Percentiles rank a stretch among this genome's conserved stretches.
Evolutionary conservation across 1,284 basidiomycete genomes (phyloP).

Genomic region (Vanrija sp.): DNA sequence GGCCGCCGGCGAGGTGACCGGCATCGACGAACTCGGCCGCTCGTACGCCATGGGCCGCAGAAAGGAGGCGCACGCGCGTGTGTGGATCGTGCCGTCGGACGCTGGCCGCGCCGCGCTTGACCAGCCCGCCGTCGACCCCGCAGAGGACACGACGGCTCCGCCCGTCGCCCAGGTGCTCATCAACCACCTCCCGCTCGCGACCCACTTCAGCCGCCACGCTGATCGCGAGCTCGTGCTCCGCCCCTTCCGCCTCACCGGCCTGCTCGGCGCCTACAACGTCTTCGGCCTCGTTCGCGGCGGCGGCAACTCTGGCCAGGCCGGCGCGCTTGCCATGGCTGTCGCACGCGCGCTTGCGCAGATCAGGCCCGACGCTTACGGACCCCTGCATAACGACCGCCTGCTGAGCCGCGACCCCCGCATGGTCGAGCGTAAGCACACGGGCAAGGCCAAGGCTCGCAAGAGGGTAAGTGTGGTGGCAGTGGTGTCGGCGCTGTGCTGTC

Average conservation of each 20-base stretch:
- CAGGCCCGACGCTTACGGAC: slow-evolving; percentile 60
- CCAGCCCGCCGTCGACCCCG: neutral
- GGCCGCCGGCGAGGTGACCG: slow-evolving; percentile 30
- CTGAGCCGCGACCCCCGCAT: slow-evolving; percentile 89
- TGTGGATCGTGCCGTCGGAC: slow-evolving; percentile 86
- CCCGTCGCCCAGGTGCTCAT: slow-evolving; percentile 64
- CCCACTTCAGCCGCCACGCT: slow-evolving; percentile 71
- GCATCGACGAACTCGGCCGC: slow-evolving; percentile 69
- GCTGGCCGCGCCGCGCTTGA: slow-evolving; percentile 13
- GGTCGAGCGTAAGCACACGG: slow-evolving; percentile 98
- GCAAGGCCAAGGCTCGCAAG: slow-evolving; percentile 85
- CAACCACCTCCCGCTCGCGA: slow-evolving; percentile 73
- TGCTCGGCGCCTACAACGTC: slow-evolving; percentile 88
- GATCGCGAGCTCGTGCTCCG: slow-evolving; percentile 78
- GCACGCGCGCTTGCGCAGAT: slow-evolving; percentile 74
- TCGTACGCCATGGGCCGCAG: slow-evolving; percentile 78
- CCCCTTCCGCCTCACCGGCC: slow-evolving; percentile 76
- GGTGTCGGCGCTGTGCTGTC: neutral
- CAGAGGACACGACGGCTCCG: slow-evolving; percentile 28
- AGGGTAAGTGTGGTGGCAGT: slow-evolving; percentile 57
- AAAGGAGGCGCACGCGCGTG: slow-evolving; percentile 80
- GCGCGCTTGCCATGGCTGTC: slow-evolving; percentile 79
- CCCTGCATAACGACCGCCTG: slow-evolving; percentile 77
- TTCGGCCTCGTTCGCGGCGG: slow-evolving; percentile 86
- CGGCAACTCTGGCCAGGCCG: slow-evolving; percentile 83